Conservation (phyloP, 1,139 yeast genomes). For the Candida glucosophila region DNA sequence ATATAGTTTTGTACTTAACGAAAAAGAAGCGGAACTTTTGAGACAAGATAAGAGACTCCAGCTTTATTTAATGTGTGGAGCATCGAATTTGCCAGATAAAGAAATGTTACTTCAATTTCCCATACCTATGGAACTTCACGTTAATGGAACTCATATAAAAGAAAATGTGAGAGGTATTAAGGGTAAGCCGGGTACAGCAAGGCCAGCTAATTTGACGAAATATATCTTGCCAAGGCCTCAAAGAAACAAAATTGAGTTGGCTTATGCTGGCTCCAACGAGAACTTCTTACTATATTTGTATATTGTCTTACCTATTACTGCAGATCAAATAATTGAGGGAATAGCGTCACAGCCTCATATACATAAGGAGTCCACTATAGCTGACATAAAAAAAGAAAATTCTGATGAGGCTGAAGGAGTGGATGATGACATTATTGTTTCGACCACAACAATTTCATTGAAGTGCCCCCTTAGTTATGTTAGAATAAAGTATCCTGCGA, state of each 20-base stretch:
- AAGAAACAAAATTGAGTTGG: constrained; percentile 36
- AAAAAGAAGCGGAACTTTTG: constrained; percentile 20
- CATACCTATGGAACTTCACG: constrained; percentile 44
- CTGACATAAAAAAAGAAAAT: constrained; percentile 27
- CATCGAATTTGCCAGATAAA: constrained; percentile 18
- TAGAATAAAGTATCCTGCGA: constrained; percentile 53
- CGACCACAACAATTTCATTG: constrained; percentile 48
- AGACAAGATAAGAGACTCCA: constrained; percentile 16
- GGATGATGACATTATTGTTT: constrained; percentile 49
- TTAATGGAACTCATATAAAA: constrained; percentile 38
- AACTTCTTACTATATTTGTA: constrained; percentile 42
- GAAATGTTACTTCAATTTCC: constrained; percentile 49
- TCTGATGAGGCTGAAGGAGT: constrained; percentile 26
- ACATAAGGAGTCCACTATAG: constrained; percentile 35
- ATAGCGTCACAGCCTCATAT: constrained; percentile 35
- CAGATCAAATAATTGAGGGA: constrained; percentile 23
- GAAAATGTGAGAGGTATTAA: constrained; percentile 54
- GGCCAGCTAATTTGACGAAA: constrained; percentile 57
- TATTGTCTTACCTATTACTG: constrained; percentile 40
- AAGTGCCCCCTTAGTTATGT: constrained; percentile 59
- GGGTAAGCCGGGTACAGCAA: constrained; percentile 53
- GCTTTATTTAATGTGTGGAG: constrained; percentile 42
- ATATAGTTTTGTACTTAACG: constrained; percentile 30
- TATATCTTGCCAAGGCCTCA: constrained; percentile 19
- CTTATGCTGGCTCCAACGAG: constrained; percentile 43